These are phyloP conservation scores for Rhodotorula sp. DNA, from an alignment of 1,284 basidiomycete species.

Conservation along the genomic window DNA sequence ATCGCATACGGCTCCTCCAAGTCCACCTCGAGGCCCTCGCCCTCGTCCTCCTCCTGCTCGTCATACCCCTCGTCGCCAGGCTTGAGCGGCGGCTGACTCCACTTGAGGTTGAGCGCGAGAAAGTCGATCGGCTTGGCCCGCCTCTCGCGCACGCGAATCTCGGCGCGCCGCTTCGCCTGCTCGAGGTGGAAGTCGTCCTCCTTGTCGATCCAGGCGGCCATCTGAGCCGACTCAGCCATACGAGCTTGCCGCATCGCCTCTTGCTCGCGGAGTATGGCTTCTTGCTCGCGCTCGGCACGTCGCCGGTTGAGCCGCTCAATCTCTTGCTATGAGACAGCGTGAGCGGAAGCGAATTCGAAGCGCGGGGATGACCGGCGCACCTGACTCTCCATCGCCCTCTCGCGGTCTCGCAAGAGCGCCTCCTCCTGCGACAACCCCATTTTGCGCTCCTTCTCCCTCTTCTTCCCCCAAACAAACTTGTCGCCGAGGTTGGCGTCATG, in stretches of 20 bases:
- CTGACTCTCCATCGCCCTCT: conserved; percentile 82
- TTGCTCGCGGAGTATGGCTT: conserved; percentile 81
- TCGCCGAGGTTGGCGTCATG: conserved; percentile 93
- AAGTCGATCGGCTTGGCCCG: conserved; percentile 95
- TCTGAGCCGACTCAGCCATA: conserved; percentile 87
- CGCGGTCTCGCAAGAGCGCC: conserved; percentile 72
- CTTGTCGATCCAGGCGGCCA: conserved; percentile 96
- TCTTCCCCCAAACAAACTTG: conserved; percentile 98
- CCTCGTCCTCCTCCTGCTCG: conserved; percentile 44
- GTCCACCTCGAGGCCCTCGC: conserved; percentile 82
- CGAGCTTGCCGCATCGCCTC: conserved; percentile 85
- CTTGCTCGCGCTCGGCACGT: conserved; percentile 87
- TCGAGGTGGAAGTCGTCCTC: conserved; percentile 97
- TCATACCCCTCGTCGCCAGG: conserved; percentile 42
- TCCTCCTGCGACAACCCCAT: conserved; percentile 78
- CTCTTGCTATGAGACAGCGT: conserved; percentile 61
- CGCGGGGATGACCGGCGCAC: conserved; percentile 29
- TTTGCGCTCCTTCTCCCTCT: conserved; percentile 91
- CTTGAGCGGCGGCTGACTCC: conserved; percentile 50
- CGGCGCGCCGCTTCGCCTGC: conserved; percentile 84
- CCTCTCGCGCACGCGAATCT: conserved; percentile 91
- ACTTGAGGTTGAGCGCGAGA: conserved; percentile 86
- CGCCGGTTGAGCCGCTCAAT: conserved; percentile 84
- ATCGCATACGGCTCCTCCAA: conserved; percentile 97
- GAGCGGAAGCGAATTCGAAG: neutral